Evolutionary conservation across 495 filamentous ascomycete genomes (phyloP), one percentile per base, ranked within the genome.

Genomic region (Neurospora sp.): DNA sequence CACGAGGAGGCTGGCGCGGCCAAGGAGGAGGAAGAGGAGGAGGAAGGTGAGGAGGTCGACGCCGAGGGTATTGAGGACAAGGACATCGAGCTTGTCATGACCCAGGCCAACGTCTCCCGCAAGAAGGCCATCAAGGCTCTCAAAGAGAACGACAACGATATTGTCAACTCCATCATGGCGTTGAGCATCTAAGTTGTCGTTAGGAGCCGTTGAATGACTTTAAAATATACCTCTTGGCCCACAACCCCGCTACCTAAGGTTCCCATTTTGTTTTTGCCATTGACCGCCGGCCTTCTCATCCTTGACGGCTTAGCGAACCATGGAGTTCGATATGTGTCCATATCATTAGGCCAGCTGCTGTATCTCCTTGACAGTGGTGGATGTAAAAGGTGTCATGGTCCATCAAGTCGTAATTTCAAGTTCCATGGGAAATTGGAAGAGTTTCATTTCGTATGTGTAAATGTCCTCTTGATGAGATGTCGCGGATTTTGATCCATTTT

Each of bases 111-210:
- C 79, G 96, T 99, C 71, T 96, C 92, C 74, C 87, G 96, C 80
- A 98, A 96, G 87, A 98, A 98, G 89, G 96, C 96, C 71, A 90
- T 98, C 86, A 98, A 97, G 85, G 96, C 96, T 39, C 87, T 99
- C 74, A 95, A 96, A 87, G 94, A 98, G 87, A 98, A 99, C 83
- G 94, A 98, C 85, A 97, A 98, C 78, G 96, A 99, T 83, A 98
- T 99, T 85, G 96, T 99, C 84, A 98, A 98, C 89, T 97, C 95
- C 73, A 99, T 99, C 86, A 99, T 99, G 96, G 94, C 95, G 76
- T 87, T 99, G 83, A 97, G 94, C 86, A 92, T 97, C 92, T 99
- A 89, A 87, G 76, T 12, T 68, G 39, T n/a, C 53, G 53, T 65
- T 65, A 65, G 53, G 53, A 65, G 53, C 53, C 53, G 39, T 69